Evolutionary conservation across 2,329 filamentous ascomycete species (phyloP).

Genomic region (Lojkania enalia): DNA sequence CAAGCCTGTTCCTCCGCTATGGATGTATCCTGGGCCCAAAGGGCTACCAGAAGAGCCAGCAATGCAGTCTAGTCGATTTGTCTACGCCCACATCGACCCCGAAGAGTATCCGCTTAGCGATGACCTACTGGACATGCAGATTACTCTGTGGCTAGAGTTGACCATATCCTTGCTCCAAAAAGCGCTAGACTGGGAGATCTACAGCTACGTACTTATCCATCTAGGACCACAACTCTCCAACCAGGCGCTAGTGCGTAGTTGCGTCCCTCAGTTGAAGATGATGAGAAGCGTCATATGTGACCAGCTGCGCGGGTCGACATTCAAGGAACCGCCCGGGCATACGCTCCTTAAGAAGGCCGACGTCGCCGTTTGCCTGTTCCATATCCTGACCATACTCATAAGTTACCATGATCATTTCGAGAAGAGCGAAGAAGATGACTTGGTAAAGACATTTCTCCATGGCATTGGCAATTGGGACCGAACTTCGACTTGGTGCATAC

Average conservation of each 20-base stretch:
- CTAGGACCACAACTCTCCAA: constrained; percentile 88
- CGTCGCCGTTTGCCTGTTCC: constrained; percentile 85
- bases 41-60: constrained; percentile 59
- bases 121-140: constrained; percentile 54
- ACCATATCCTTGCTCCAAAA: constrained; percentile 74
- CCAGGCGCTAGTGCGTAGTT: constrained; percentile 77
- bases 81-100: constrained; percentile 53
- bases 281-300: constrained; percentile 79
- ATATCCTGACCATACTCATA: constrained; percentile 82
- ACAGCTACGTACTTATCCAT: constrained; percentile 86
- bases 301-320: constrained; percentile 74
- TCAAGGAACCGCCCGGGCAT: constrained; percentile 78
- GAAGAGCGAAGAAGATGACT: constrained; percentile 84
- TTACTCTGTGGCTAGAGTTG: constrained; percentile 70
- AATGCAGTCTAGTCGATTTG: constrained; percentile 52
- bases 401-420: constrained; percentile 87
- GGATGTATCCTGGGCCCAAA: constrained; percentile 60
- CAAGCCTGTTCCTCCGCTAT: constrained; percentile 50
- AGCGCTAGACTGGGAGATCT: constrained; percentile 85
- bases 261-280: constrained; percentile 73
- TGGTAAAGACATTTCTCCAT: constrained; percentile 82
- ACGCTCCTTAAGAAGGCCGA: constrained; percentile 84
- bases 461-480: constrained; percentile 84
- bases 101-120: constrained; percentile 36
- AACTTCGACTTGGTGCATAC: constrained; percentile 90